Conservation (phyloP, 2,329 filamentous ascomycete species). For the Balansia obtecta region DNA sequence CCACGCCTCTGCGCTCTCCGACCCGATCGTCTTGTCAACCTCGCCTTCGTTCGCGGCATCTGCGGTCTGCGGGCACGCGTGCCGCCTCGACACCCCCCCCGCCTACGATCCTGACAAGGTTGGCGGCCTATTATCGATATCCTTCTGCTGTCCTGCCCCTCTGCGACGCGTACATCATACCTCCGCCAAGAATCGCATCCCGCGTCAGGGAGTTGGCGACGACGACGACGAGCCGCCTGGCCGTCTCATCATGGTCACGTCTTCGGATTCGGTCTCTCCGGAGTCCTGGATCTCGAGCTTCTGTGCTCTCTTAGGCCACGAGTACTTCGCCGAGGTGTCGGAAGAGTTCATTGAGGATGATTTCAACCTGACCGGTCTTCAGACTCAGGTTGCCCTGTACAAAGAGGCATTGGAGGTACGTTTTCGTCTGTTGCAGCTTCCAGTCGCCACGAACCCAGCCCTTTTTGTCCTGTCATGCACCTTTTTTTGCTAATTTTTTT, state of each 20-base stretch:
- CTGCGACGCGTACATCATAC: neutral
- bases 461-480: neutral
- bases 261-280: slow-evolving; percentile 45
- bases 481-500: neutral
- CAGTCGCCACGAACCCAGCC: neutral
- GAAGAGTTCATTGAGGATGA: slow-evolving; percentile 99
- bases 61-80: slow-evolving; percentile 1
- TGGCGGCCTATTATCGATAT: slow-evolving; percentile 3
- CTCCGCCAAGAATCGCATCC: neutral
- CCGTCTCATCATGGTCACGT: slow-evolving; percentile 29
- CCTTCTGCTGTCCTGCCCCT: neutral
- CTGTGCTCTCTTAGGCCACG: slow-evolving; percentile 87
- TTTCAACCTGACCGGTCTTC: slow-evolving; percentile 93
- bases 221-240: slow-evolving; percentile 4
- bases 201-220: neutral
- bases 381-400: slow-evolving; percentile 95
- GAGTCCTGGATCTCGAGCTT: slow-evolving; percentile 99
- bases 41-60: neutral
- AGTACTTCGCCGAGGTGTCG: slow-evolving; percentile 97
- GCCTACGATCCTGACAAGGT: slow-evolving; percentile 2
- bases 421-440: neutral
- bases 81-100: slow-evolving; percentile 1
- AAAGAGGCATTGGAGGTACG: slow-evolving; percentile 85
- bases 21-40: neutral
- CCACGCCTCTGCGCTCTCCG: neutral